Evolutionary conservation across 2,329 filamentous ascomycete genomes (phyloP).

Genomic region (Fusarium equiseti): DNA sequence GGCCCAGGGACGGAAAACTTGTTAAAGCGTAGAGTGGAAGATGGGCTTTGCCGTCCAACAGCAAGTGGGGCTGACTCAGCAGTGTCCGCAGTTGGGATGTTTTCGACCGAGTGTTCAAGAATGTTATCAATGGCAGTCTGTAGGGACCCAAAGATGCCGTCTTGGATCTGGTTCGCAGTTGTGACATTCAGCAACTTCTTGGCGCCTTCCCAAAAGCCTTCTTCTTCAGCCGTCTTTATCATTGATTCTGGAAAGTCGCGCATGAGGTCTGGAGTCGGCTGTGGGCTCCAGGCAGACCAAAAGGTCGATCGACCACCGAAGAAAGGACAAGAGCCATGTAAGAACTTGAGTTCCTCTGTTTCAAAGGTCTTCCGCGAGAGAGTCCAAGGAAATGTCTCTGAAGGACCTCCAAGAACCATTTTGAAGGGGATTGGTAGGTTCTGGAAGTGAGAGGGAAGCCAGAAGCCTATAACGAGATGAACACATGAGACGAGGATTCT

Average conservation of each 20-base stretch:
- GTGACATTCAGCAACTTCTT: slow-evolving; percentile 1
- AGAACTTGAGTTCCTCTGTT: slow-evolving; percentile 1
- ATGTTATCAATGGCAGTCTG: neutral
- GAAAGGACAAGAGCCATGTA: neutral
- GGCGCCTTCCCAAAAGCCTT: neutral
- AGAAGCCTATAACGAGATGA: neutral
- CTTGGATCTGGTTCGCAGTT: neutral
- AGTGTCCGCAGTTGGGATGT: neutral
- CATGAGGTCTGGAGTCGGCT: neutral
- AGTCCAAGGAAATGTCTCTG: neutral
- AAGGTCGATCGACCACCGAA: neutral
- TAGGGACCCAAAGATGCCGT: neutral
- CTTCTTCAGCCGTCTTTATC: neutral
- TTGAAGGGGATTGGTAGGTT: slow-evolving; percentile 6
- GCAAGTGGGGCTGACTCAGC: slow-evolving; percentile 3
- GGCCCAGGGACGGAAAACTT: neutral
- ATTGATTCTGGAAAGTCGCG: slow-evolving; percentile 1
- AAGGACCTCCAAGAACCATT: slow-evolving; percentile 1
- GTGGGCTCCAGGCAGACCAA: slow-evolving; percentile 1
- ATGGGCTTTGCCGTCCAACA: neutral
- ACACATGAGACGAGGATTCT: neutral
- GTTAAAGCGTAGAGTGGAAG: neutral
- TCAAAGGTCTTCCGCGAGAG: slow-evolving; percentile 1
- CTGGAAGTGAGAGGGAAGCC: slow-evolving; percentile 3
- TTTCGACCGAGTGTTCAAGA: neutral